Evolutionary conservation across 176 grass and related monocot species (phyloP).

Genomic region (Oropetium thomaeum): DNA sequence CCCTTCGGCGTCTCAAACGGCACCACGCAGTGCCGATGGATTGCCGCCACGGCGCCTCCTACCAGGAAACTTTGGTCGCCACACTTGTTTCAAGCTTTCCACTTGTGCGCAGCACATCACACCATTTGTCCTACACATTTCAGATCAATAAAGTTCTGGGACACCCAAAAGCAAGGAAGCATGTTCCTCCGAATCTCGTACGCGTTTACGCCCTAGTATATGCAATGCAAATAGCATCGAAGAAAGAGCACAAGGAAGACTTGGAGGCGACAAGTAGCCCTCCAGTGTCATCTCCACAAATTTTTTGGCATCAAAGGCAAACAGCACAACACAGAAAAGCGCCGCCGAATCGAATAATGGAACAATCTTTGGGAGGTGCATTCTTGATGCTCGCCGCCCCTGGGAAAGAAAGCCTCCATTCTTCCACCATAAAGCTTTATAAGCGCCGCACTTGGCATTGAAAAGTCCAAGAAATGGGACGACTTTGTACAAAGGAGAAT

Average conservation of each 20-base stretch:
- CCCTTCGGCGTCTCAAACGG: not conserved
- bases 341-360: slow-evolving; percentile 17
- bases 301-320: slow-evolving; percentile 18
- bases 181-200: slow-evolving; percentile 33
- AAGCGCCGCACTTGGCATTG: slow-evolving; percentile 15
- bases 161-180: slow-evolving; percentile 28
- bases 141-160: slow-evolving; percentile 10
- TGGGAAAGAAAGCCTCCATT: no score
- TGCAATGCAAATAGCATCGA: slow-evolving; percentile 41
- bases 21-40: slow-evolving; percentile 32
- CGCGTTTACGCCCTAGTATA: slow-evolving; percentile 25
- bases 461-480: not conserved
- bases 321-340: slow-evolving; percentile 3
- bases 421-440: no score
- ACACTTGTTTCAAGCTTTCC: slow-evolving; percentile 25
- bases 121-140: slow-evolving; percentile 35
- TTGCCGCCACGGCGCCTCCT: not conserved
- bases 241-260: not conserved
- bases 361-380: slow-evolving; percentile 28
- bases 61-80: slow-evolving; percentile 5
- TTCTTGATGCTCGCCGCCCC: slow-evolving; percentile 11
- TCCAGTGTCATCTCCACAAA: slow-evolving; percentile 11
- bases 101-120: slow-evolving; percentile 22
- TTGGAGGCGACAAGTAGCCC: slow-evolving; percentile 21
- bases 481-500: slow-evolving; percentile 14